These are phyloP conservation scores for Oldenlandia corymbosa DNA, from an alignment of 257 asterid genomes.

Conservation along the genomic window DNA sequence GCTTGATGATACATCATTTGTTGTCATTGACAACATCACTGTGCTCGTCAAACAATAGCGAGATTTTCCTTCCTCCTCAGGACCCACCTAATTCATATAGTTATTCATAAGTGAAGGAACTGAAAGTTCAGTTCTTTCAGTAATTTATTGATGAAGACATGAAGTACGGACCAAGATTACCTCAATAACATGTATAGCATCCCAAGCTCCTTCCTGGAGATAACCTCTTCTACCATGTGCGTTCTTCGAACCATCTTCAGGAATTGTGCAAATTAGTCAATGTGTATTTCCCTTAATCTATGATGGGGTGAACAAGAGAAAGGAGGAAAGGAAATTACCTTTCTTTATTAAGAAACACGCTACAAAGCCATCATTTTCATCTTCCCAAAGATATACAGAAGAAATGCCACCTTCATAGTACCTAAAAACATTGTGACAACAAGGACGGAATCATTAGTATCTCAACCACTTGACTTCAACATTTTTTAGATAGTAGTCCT, in stretches of 20 bases:
- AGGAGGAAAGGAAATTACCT: slow-evolving; percentile 35
- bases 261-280: slow-evolving; percentile 20
- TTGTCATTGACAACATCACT: slow-evolving; percentile 90
- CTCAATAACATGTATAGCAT: slow-evolving; percentile 97
- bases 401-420: slow-evolving; percentile 98
- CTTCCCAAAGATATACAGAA: slow-evolving; percentile 93
- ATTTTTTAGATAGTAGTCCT: too few relatives aligned
- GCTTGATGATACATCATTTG: slow-evolving; percentile 77
- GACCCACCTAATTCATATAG: slow-evolving; percentile 51
- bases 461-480: too few relatives aligned
- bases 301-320: background rate
- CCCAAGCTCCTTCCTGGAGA: slow-evolving; percentile 98
- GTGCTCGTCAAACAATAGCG: slow-evolving; percentile 89
- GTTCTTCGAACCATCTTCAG: slow-evolving; percentile 79
- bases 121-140: background rate
- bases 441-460: slow-evolving; percentile 20
- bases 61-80: slow-evolving; percentile 71
- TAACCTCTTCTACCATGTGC: slow-evolving; percentile 86
- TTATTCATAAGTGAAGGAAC: background rate
- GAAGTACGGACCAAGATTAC: slow-evolving; percentile 42
- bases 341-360: slow-evolving; percentile 94
- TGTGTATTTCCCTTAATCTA: slow-evolving; percentile 6
- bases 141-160: background rate
- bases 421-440: slow-evolving; percentile 57
- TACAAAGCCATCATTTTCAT: slow-evolving; percentile 75